Conservation (phyloP, 441 rosid genomes). For the Biscutella auriculata region DNA sequence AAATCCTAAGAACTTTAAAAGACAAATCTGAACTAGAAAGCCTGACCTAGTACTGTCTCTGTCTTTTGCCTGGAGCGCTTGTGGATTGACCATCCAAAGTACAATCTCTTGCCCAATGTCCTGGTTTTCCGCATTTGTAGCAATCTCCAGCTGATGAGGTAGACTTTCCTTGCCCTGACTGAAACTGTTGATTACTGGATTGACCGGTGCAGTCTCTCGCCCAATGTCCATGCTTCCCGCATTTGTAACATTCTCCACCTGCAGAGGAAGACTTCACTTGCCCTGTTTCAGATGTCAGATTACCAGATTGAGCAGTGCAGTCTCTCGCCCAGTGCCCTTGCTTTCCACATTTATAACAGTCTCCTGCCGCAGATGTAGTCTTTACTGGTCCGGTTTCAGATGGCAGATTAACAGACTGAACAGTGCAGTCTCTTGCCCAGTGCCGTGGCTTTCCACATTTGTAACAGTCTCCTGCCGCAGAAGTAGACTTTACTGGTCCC, state of each 20-base stretch:
- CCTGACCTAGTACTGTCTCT: slow-evolving; percentile 19
- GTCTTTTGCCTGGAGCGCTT: slow-evolving; percentile 11
- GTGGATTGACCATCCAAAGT: slow-evolving; percentile 11
- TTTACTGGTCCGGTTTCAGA: not conserved
- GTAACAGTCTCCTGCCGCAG: not conserved
- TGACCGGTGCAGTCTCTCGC: slow-evolving; percentile 18
- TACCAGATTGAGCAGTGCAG: slow-evolving; percentile 12
- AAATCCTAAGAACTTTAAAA: not conserved
- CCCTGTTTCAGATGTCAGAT: not conserved
- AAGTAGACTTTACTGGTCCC: not conserved
- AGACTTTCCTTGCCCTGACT: slow-evolving; percentile 8
- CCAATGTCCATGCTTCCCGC: slow-evolving; percentile 20
- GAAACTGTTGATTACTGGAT: slow-evolving; percentile 7
- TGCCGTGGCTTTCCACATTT: slow-evolving; percentile 10
- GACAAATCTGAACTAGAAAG: not conserved
- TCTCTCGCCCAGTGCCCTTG: slow-evolving; percentile 23
- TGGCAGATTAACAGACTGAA: not conserved
- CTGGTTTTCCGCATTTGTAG: slow-evolving; percentile 20
- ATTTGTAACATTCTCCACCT: slow-evolving; percentile 20
- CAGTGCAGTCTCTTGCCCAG: slow-evolving; percentile 8
- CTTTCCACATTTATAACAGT: slow-evolving; percentile 18
- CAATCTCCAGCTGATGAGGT: slow-evolving; percentile 13
- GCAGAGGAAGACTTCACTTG: slow-evolving; percentile 1
- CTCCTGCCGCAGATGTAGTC: slow-evolving; percentile 2
- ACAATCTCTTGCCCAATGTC: slow-evolving; percentile 25